A percentile compares a stretch with the other conserved stretches of the same genome.
Conservation (phyloP, 768 basidiomycete genomes). For the Megacollybia marginata region DNA sequence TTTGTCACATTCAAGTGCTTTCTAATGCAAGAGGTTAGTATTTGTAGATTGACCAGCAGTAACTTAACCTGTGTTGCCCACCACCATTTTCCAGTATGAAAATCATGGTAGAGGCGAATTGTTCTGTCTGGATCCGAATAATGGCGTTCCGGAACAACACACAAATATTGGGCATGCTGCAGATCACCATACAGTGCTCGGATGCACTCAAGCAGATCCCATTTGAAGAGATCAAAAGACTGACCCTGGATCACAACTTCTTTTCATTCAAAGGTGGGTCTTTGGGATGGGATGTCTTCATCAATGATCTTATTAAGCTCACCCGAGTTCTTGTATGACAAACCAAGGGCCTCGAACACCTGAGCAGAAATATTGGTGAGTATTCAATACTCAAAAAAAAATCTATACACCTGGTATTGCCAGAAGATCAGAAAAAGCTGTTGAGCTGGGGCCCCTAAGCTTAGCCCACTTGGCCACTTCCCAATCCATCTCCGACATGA, state of each 20-base stretch:
- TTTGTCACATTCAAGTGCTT: too few relatives aligned
- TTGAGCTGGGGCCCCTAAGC: conserved; percentile 16
- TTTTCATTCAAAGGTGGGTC: conserved; percentile 15
- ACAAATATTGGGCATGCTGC: conserved; percentile 17
- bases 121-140: conserved; percentile 17
- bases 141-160: conserved; percentile 23
- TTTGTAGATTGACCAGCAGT: background rate
- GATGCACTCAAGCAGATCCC: conserved; percentile 23
- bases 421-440: conserved; percentile 20
- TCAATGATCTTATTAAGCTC: conserved; percentile 29
- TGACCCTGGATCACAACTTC: conserved; percentile 19
- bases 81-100: conserved; percentile 27
- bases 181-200: conserved; percentile 23
- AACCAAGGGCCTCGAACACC: conserved; percentile 16
- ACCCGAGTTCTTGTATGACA: conserved; percentile 23
- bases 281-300: conserved; percentile 15
- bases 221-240: conserved; percentile 17
- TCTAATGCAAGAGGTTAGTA: too few relatives aligned
- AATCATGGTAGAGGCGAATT: conserved; percentile 16
- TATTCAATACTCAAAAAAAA: conserved; percentile 7
- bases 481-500: conserved; percentile 17
- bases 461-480: conserved; percentile 26
- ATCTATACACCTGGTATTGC: conserved; percentile 22
- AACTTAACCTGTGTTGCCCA: conserved; percentile 9
- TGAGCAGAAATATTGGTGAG: background rate